Evolutionary conservation across 768 basidiomycete genomes (phyloP).

Genomic region (Auriscalpium orientale): DNA sequence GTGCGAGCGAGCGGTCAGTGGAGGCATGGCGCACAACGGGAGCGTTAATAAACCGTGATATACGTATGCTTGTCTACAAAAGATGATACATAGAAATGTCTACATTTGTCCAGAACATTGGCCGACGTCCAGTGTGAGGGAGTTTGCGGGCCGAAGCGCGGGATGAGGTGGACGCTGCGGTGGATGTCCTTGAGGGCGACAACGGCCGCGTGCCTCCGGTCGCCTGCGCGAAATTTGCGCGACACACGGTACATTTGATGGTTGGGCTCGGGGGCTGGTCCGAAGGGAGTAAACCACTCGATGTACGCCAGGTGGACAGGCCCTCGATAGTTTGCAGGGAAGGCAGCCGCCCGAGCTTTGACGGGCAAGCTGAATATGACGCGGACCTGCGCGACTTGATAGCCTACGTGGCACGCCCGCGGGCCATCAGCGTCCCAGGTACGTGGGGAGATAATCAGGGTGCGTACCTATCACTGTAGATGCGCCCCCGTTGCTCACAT

Average conservation of each 20-base stretch:
- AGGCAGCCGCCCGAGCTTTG: background rate
- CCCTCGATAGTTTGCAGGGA: background rate
- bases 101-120: conserved; percentile 7
- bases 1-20: no score
- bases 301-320: background rate
- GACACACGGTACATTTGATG: background rate
- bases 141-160: conserved; percentile 1
- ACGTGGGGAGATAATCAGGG: no score
- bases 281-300: background rate
- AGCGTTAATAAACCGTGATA: background rate
- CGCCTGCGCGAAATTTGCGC: background rate
- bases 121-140: conserved; percentile 5
- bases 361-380: background rate
- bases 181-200: conserved; percentile 2
- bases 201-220: background rate
- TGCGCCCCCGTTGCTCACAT: background rate
- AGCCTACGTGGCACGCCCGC: no score
- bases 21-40: no score
- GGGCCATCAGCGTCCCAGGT: no score
- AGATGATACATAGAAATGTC: conserved; percentile 6
- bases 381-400: conserved; percentile 1
- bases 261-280: background rate
- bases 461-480: background rate
- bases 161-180: conserved; percentile 5
- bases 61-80: conserved; percentile 5